Percentiles rank a stretch among this genome's conserved stretches.
Evolutionary conservation across 805 yeast genomes (phyloP).

Genomic region (Grigorovia yakushimaensis): DNA sequence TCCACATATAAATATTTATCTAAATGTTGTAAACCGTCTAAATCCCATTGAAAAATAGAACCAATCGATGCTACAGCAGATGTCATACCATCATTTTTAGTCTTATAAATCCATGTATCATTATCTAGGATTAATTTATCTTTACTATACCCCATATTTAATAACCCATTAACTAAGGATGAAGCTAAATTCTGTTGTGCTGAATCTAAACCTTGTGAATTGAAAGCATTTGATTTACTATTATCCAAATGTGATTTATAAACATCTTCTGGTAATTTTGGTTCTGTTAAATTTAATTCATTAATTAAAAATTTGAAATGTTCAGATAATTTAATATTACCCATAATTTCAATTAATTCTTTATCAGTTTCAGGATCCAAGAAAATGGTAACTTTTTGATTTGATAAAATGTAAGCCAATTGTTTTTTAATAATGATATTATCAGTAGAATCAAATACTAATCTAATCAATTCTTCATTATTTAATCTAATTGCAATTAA

Average conservation of each 20-base stretch:
- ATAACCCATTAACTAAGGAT: constrained; percentile 84
- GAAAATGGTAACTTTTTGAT: constrained; percentile 75
- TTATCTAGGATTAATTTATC: constrained; percentile 74
- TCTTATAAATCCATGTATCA: constrained; percentile 84
- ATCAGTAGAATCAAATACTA: constrained; percentile 72
- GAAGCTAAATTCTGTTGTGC: constrained; percentile 94
- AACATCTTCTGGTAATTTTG: constrained; percentile 91
- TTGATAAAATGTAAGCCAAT: constrained; percentile 78
- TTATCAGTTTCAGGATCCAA: constrained; percentile 34
- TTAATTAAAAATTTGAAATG: constrained; percentile 71
- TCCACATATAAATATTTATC: constrained; percentile 82
- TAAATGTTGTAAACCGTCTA: constrained; percentile 79
- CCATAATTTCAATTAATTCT: constrained; percentile 68
- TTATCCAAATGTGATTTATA: constrained; percentile 85
- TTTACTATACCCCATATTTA: constrained; percentile 82
- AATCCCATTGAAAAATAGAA: constrained; percentile 84
- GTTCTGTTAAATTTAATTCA: constrained; percentile 80
- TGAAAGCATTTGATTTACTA: constrained; percentile 41
- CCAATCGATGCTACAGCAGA: constrained; percentile 91
- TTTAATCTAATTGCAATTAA: constrained; percentile 83
- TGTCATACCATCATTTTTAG: constrained; percentile 84
- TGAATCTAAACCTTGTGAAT: constrained; percentile 56
- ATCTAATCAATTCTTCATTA: constrained; percentile 62
- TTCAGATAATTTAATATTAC: constrained; percentile 69
- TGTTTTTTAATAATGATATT: constrained; percentile 77